A percentile compares a stretch with the other conserved stretches of the same genome.
These are phyloP conservation scores for Daldinia caldariorum DNA, from an alignment of 495 filamentous ascomycete genomes.

Conservation along the genomic window DNA sequence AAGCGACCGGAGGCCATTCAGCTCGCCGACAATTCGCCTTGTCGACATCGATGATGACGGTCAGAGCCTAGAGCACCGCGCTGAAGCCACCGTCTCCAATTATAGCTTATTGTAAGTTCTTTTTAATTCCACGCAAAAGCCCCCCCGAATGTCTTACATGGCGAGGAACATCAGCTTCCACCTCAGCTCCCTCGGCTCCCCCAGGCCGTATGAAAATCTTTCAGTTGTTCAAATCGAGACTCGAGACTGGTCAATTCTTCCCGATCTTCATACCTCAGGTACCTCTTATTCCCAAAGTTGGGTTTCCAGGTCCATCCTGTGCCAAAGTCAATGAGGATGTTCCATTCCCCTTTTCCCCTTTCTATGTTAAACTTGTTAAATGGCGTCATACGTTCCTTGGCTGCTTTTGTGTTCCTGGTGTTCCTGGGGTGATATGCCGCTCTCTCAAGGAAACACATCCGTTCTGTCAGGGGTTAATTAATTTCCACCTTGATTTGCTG, in stretches of 20 bases:
- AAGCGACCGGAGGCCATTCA: conserved; percentile 18
- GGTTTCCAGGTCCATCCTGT: conserved; percentile 10
- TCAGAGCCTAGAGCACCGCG: conserved; percentile 3
- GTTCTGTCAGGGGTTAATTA: conserved; percentile 38
- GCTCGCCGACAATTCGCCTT: conserved; percentile 6
- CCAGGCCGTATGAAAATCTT: conserved; percentile 9
- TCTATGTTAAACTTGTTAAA: neutral
- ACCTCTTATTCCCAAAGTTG: conserved; percentile 26
- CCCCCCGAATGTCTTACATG: neutral
- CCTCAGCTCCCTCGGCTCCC: conserved; percentile 21
- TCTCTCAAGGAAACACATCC: conserved; percentile 28
- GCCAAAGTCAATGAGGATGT: conserved; percentile 10
- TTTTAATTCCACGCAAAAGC: conserved; percentile 21
- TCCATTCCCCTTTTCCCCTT: conserved; percentile 11
- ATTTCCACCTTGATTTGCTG: conserved; percentile 39
- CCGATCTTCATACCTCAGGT: neutral
- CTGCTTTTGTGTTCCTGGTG: conserved; percentile 31
- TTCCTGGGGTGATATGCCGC: conserved; percentile 25
- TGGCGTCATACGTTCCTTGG: conserved; percentile 27
- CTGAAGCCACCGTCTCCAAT: conserved; percentile 34
- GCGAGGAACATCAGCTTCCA: conserved; percentile 16
- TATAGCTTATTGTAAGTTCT: conserved; percentile 42
- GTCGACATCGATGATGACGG: conserved; percentile 3
- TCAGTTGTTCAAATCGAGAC: neutral
- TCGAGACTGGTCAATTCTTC: conserved; percentile 5